phyloP scores from a whole-genome alignment of 805 yeast genomes.

The Schwanniomyces yamadae region DNA sequence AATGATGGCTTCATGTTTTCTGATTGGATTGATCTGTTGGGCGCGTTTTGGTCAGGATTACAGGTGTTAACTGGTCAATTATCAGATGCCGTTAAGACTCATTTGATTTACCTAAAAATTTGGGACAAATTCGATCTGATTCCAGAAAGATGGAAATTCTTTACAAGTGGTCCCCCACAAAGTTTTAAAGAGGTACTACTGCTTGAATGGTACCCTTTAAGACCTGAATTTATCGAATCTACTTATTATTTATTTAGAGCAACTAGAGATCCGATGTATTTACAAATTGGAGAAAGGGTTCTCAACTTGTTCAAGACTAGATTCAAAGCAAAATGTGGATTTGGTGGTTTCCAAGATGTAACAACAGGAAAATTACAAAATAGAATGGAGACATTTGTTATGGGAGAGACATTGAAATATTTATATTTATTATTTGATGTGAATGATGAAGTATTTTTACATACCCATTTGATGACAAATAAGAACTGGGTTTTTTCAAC shows the following conservation, averaged over 20 bases:
- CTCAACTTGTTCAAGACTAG: constrained; percentile 52
- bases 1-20: constrained; percentile 49
- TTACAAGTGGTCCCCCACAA: constrained; percentile 6
- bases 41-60: constrained; percentile 88
- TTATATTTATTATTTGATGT: constrained; percentile 76
- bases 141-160: constrained; percentile 81
- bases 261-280: constrained; percentile 79
- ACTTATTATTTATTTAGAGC: constrained; percentile 82
- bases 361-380: constrained; percentile 62
- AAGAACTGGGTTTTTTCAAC: constrained; percentile 70
- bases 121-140: constrained; percentile 80
- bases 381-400: constrained; percentile 88
- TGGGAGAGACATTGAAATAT: constrained; percentile 86
- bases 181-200: constrained; percentile 27
- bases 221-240: constrained; percentile 92
- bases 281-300: constrained; percentile 70
- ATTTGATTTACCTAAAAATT: constrained; percentile 63
- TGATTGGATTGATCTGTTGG: constrained; percentile 79
- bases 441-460: constrained; percentile 46
- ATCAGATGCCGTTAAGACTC: constrained; percentile 59
- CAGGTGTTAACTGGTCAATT: constrained; percentile 78
- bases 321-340: constrained; percentile 71
- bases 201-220: constrained; percentile 86
- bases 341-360: constrained; percentile 72
- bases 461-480: constrained; percentile 25